phyloP scores from a whole-genome alignment of 2,329 filamentous ascomycete genomes.

The Neurospora crassa region DNA sequence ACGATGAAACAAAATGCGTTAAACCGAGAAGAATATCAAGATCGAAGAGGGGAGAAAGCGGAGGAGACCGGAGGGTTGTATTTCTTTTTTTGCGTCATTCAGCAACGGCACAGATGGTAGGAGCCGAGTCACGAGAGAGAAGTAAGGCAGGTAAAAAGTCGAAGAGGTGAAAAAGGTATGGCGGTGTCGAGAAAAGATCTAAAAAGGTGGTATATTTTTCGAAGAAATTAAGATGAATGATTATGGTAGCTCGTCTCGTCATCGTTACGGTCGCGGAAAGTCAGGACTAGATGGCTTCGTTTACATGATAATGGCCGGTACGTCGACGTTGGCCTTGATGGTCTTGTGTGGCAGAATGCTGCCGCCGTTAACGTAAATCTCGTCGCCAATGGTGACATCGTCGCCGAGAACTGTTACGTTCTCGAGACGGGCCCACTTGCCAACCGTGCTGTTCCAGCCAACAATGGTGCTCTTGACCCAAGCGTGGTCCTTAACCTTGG shows the following conservation, averaged over 20 bases:
- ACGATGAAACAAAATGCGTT: not conserved
- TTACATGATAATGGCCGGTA: constrained; percentile 61
- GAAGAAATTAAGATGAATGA: not conserved
- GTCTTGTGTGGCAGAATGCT: constrained; percentile 95
- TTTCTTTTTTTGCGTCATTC: not conserved
- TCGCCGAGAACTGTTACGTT: constrained; percentile 97
- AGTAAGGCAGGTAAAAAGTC: not conserved
- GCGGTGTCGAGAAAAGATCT: not conserved
- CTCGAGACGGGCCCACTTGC: constrained; percentile 91
- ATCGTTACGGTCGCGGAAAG: not conserved
- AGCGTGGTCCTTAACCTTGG: constrained; percentile 96
- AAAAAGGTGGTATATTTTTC: not conserved
- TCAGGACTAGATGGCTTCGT: not conserved
- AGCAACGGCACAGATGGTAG: not conserved
- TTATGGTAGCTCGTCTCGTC: not conserved
- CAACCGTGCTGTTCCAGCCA: constrained; percentile 94
- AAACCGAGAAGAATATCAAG: not conserved
- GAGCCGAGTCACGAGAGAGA: not conserved
- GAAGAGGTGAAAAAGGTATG: not conserved
- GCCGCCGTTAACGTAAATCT: constrained; percentile 97
- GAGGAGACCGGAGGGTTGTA: not conserved
- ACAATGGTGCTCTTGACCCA: constrained; percentile 99
- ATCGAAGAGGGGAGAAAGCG: not conserved
- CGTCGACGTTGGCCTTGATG: constrained; percentile 96
- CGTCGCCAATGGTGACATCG: constrained; percentile 94